A percentile compares a stretch with the other conserved stretches of the same genome.
Evolutionary conservation across 2,329 filamentous ascomycete species (phyloP).

Genomic region (Biscogniauxia marginata): DNA sequence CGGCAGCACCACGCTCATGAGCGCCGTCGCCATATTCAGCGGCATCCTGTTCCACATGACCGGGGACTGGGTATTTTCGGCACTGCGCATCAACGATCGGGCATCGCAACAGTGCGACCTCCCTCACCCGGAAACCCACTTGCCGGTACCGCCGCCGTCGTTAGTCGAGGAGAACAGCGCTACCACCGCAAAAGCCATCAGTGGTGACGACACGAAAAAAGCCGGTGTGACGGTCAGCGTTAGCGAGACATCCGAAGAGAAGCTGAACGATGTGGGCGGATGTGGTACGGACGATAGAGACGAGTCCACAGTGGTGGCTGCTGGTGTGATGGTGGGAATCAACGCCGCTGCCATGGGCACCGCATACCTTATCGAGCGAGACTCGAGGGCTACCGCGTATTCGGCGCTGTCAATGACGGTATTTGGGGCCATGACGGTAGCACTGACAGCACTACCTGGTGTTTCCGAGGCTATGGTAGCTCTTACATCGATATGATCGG

Average conservation of each 20-base stretch:
- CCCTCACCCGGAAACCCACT: too few species aligned
- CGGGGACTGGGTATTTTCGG: constrained; percentile 28
- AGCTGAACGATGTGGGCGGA: neutral
- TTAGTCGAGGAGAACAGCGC: neutral
- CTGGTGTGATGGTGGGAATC: constrained; percentile 54
- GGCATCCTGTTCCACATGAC: constrained; percentile 34
- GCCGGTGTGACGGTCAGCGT: neutral
- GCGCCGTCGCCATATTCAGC: constrained; percentile 30
- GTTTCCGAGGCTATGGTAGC: constrained; percentile 39
- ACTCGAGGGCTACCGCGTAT: constrained; percentile 53
- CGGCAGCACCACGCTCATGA: constrained; percentile 32
- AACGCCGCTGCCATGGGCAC: constrained; percentile 62
- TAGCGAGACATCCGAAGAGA: neutral
- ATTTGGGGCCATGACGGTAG: constrained; percentile 55
- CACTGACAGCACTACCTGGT: constrained; percentile 49
- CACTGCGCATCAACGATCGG: constrained; percentile 26
- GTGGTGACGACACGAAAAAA: too few species aligned
- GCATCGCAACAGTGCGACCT: neutral
- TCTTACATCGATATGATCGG: constrained; percentile 30
- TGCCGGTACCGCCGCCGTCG: neutral
- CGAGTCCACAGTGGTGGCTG: constrained; percentile 41
- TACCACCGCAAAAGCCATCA: too few species aligned
- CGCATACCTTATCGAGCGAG: constrained; percentile 54
- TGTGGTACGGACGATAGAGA: neutral
- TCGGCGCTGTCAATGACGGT: constrained; percentile 57